These are phyloP conservation scores for Cymbidium sinense DNA, from an alignment of 106 monocot species.

Conservation along the genomic window DNA sequence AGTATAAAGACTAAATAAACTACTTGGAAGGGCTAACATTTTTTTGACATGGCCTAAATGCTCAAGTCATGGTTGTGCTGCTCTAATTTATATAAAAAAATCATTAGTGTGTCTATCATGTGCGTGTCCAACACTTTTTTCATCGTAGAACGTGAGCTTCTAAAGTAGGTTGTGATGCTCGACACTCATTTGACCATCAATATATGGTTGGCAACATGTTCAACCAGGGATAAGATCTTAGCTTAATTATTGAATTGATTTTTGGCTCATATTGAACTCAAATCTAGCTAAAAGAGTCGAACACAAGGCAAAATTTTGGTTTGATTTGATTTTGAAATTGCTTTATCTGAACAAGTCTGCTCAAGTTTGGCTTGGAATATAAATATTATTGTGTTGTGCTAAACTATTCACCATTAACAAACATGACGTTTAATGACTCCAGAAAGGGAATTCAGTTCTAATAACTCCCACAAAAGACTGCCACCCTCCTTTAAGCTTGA, in stretches of 20 bases:
- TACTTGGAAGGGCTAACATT: too few relatives aligned
- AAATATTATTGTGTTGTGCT: background rate
- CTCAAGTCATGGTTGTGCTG: too few relatives aligned
- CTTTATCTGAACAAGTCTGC: too few relatives aligned
- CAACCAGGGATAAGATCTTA: background rate
- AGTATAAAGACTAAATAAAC: too few relatives aligned
- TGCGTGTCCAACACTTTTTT: too few relatives aligned
- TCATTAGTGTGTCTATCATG: too few relatives aligned
- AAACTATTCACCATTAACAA: background rate
- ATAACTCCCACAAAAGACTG: background rate
- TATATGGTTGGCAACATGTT: background rate
- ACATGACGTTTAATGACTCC: background rate
- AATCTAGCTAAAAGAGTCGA: background rate
- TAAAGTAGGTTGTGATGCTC: too few relatives aligned
- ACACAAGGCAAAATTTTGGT: background rate
- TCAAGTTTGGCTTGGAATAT: too few relatives aligned
- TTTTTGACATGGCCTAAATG: too few relatives aligned
- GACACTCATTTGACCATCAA: too few relatives aligned
- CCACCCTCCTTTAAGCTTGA: background rate
- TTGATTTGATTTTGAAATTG: background rate
- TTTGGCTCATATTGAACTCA: background rate
- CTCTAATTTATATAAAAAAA: too few relatives aligned
- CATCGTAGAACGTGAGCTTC: too few relatives aligned
- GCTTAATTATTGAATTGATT: background rate
- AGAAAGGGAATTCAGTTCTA: background rate